These are phyloP conservation scores for Cryptomeria japonica DNA, from an alignment of 75 land plant genomes.

Conservation along the genomic window DNA sequence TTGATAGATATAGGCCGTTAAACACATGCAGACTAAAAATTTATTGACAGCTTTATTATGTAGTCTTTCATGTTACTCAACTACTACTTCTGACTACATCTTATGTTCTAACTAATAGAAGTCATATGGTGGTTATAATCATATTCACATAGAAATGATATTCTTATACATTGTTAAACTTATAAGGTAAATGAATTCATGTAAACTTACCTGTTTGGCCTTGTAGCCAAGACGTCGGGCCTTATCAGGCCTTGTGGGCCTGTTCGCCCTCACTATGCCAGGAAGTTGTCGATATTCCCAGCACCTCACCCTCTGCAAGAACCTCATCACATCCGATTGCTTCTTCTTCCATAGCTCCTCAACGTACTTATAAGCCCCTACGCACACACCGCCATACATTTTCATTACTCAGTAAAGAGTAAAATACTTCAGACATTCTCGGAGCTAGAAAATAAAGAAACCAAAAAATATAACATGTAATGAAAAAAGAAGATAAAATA, in stretches of 20 bases:
- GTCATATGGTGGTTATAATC: too few relatives aligned
- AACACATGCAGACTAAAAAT: too few relatives aligned
- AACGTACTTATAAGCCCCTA: slow-evolving; percentile 80
- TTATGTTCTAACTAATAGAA: too few relatives aligned
- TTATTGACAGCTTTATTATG: too few relatives aligned
- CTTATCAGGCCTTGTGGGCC: slow-evolving; percentile 70
- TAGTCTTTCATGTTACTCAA: too few relatives aligned
- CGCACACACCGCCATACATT: background rate
- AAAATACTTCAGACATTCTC: background rate
- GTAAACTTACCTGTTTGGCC: slow-evolving; percentile 54
- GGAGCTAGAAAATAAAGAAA: too few relatives aligned
- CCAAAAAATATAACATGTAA: too few relatives aligned
- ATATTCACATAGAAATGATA: too few relatives aligned
- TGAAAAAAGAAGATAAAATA: too few relatives aligned
- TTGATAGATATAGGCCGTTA: too few relatives aligned
- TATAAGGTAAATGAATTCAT: background rate
- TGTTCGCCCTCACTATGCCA: slow-evolving; percentile 47
- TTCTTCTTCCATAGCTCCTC: slow-evolving; percentile 89
- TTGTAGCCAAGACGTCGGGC: slow-evolving; percentile 70
- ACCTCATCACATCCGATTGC: slow-evolving; percentile 81
- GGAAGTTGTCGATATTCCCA: slow-evolving; percentile 84
- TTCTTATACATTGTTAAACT: too few relatives aligned
- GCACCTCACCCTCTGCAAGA: slow-evolving; percentile 68
- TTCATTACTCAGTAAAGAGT: background rate
- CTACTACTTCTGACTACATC: too few relatives aligned